Evolutionary conservation across 2,329 filamentous ascomycete species (phyloP).

Genomic region (Fusarium palustre): DNA sequence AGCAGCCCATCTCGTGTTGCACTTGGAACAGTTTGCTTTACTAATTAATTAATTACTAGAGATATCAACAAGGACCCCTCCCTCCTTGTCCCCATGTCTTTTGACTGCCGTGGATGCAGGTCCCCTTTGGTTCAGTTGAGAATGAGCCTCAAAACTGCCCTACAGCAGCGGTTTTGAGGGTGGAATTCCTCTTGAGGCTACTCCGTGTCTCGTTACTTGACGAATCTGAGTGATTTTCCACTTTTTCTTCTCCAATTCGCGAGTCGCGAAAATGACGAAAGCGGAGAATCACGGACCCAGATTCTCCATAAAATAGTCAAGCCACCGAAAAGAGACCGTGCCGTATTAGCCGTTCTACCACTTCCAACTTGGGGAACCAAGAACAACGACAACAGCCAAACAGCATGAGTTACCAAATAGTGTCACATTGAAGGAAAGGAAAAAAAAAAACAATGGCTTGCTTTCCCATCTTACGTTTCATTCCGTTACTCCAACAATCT

Average conservation of each 20-base stretch:
- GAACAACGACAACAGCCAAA: background rate
- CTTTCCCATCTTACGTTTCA: background rate
- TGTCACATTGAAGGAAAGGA: background rate
- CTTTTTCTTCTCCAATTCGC: constrained; percentile 2
- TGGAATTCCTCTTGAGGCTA: constrained; percentile 6
- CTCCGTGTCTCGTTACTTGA: background rate
- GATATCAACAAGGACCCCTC: background rate
- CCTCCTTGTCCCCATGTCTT: background rate
- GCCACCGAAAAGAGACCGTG: constrained; percentile 39
- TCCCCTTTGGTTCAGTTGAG: background rate
- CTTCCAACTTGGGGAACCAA: background rate
- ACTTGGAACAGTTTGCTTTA: too few relatives aligned
- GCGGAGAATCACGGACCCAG: constrained; percentile 7
- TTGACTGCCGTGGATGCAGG: constrained; percentile 1
- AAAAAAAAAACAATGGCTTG: background rate
- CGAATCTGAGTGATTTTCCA: constrained; percentile 6
- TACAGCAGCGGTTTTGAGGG: constrained; percentile 11
- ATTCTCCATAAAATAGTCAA: constrained; percentile 14
- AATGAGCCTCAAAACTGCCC: constrained; percentile 5
- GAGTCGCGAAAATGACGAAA: constrained; percentile 23
- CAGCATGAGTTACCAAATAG: background rate
- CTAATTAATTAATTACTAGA: background rate
- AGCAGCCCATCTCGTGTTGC: background rate
- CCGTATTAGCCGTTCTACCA: constrained; percentile 25
- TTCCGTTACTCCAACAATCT: background rate